Evolutionary conservation across 805 yeast genomes (phyloP).

Genomic region (Pichia californica): DNA sequence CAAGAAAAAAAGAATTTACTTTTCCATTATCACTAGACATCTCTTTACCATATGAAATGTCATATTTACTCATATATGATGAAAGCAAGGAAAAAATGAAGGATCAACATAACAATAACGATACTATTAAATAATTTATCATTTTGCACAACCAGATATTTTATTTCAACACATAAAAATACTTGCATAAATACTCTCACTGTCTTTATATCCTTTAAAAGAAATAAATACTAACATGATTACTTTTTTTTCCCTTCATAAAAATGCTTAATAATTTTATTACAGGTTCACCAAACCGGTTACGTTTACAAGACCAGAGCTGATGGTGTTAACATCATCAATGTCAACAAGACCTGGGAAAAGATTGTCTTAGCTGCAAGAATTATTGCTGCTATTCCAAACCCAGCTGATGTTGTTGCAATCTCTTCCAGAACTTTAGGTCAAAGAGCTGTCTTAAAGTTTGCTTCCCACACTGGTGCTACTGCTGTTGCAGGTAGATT

Average conservation of each 20-base stretch:
- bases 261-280: constrained; percentile 12
- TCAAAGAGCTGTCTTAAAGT: constrained; percentile 99
- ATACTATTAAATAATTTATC: no score
- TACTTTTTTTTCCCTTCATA: not conserved
- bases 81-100: no score
- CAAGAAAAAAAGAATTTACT: no score
- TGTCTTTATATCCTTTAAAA: no score
- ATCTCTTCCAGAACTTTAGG: constrained; percentile 99
- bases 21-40: no score
- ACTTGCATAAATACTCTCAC: no score
- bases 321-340: constrained; percentile 98
- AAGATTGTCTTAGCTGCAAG: constrained; percentile 99
- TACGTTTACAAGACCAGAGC: constrained; percentile 98
- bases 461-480: constrained; percentile 99
- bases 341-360: constrained; percentile 99
- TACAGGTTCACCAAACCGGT: constrained; percentile 89
- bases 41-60: no score
- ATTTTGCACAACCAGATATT: no score
- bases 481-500: constrained; percentile 99
- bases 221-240: constrained; percentile 15
- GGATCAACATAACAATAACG: no score
- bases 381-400: constrained; percentile 98
- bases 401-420: constrained; percentile 97
- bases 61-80: no score
- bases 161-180: no score